Percentiles rank a stretch among this genome's conserved stretches.
These are phyloP conservation scores for Myxozyma mucilagina DNA, from an alignment of 805 yeast genomes.

Conservation along the genomic window DNA sequence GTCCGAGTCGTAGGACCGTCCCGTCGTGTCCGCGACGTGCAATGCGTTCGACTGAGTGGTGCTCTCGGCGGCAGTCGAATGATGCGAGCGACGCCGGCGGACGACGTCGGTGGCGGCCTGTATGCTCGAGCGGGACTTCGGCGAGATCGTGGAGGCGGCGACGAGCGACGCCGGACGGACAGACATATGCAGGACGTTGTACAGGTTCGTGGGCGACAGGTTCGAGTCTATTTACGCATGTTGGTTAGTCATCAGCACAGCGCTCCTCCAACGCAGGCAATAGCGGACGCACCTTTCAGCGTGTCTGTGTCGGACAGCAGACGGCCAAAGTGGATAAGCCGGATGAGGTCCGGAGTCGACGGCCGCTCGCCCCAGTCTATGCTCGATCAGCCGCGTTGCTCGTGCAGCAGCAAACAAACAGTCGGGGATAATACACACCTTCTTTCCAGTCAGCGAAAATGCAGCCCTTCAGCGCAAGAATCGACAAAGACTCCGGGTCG, in stretches of 20 bases:
- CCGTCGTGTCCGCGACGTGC: background rate
- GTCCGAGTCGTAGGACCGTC: background rate
- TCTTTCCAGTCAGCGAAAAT: slow-evolving; percentile 25
- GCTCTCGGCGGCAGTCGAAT: background rate
- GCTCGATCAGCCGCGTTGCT: background rate
- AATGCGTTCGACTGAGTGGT: background rate
- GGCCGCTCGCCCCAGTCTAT: slow-evolving; percentile 29
- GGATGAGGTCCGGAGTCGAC: slow-evolving; percentile 14
- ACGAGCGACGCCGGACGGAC: slow-evolving; percentile 26
- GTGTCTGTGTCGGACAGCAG: slow-evolving; percentile 19
- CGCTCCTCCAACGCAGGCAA: background rate
- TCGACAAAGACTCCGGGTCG: slow-evolving; percentile 27
- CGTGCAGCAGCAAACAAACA: background rate
- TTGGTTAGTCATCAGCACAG: background rate
- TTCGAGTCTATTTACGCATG: slow-evolving; percentile 8
- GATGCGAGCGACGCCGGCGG: background rate
- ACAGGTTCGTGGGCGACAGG: slow-evolving; percentile 14
- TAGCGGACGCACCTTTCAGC: slow-evolving; percentile 4
- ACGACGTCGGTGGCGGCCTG: slow-evolving; percentile 9
- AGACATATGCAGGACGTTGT: slow-evolving; percentile 29
- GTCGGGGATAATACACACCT: slow-evolving; percentile 6
- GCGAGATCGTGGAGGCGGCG: background rate
- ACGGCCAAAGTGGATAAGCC: slow-evolving; percentile 28
- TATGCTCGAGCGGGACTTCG: background rate
- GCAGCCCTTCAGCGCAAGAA: slow-evolving; percentile 14